Evolutionary conservation across 768 basidiomycete species (phyloP).

Genomic region (Pleurotus sapidus): DNA sequence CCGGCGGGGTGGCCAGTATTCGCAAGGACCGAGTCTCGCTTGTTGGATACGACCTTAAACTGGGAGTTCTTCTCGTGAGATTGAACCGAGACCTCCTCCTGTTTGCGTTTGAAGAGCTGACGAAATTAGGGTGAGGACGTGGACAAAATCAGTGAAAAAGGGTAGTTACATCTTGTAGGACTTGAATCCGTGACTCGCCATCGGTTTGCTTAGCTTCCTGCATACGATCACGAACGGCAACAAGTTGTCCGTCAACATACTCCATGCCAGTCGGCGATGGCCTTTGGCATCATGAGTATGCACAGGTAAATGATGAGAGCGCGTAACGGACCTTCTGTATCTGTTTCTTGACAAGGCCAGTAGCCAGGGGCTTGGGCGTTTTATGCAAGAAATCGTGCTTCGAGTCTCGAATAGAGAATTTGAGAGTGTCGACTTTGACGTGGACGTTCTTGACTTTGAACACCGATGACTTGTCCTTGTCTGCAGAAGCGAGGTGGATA

Average conservation of each 20-base stretch:
- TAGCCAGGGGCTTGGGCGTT: conserved; percentile 76
- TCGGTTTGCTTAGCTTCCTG: conserved; percentile 47
- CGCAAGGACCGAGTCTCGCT: conserved; percentile 66
- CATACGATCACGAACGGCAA: conserved; percentile 81
- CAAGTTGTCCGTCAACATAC: conserved; percentile 87
- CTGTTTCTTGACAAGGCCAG: conserved; percentile 78
- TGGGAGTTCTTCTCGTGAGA: conserved; percentile 40
- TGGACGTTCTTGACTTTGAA: conserved; percentile 71
- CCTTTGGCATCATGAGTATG: conserved; percentile 12
- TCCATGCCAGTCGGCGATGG: conserved; percentile 73
- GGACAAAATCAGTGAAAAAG: neutral
- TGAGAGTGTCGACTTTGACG: conserved; percentile 84
- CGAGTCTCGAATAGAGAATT: conserved; percentile 87
- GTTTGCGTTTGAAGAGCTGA: conserved; percentile 60
- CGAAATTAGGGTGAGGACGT: conserved; percentile 1
- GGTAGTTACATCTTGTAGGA: conserved; percentile 53
- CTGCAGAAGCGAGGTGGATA: conserved; percentile 56
- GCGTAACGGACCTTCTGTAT: conserved; percentile 30
- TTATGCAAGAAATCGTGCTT: conserved; percentile 91
- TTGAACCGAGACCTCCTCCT: conserved; percentile 30
- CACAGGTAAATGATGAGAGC: no score
- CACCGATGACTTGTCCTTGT: conserved; percentile 64
- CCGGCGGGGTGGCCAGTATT: conserved; percentile 64
- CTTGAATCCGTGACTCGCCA: conserved; percentile 37
- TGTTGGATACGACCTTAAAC: conserved; percentile 79